Evolutionary conservation across 768 basidiomycete genomes (phyloP).

Genomic region (Termitomyces sp.): DNA sequence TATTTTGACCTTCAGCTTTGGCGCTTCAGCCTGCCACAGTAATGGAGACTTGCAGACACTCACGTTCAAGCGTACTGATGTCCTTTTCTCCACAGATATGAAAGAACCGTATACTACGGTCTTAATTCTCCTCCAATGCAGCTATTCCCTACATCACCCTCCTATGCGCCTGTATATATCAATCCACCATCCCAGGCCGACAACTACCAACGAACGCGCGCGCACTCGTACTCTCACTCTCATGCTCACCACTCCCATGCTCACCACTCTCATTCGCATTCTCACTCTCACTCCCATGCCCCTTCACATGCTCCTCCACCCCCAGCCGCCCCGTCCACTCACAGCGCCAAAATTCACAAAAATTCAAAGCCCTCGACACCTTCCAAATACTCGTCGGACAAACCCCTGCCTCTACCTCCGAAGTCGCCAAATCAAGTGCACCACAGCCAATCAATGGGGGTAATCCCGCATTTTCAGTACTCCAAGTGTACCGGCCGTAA

Average conservation of each 20-base stretch:
- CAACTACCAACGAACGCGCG: slow-evolving; percentile 1
- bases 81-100: slow-evolving; percentile 8
- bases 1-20: background rate
- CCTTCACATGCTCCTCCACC: slow-evolving; percentile 15
- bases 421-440: slow-evolving; percentile 5
- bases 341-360: background rate
- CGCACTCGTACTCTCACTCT: slow-evolving; percentile 14
- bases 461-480: slow-evolving; percentile 50
- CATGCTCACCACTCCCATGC: slow-evolving; percentile 12
- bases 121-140: slow-evolving; percentile 10
- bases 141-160: background rate
- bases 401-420: slow-evolving; percentile 1
- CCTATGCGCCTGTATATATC: slow-evolving; percentile 12
- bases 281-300: slow-evolving; percentile 15
- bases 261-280: slow-evolving; percentile 9
- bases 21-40: slow-evolving; percentile 13
- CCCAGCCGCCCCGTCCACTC: background rate
- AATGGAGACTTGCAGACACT: slow-evolving; percentile 1
- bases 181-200: slow-evolving; percentile 1
- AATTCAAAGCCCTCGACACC: background rate
- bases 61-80: background rate
- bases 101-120: slow-evolving; percentile 15
- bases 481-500: slow-evolving; percentile 75
- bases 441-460: slow-evolving; percentile 3
- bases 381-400: background rate